A percentile compares a stretch with the other conserved stretches of the same genome.
phyloP scores from a whole-genome alignment of 148 eudicot genomes.

The Chenopodium suecicum region DNA sequence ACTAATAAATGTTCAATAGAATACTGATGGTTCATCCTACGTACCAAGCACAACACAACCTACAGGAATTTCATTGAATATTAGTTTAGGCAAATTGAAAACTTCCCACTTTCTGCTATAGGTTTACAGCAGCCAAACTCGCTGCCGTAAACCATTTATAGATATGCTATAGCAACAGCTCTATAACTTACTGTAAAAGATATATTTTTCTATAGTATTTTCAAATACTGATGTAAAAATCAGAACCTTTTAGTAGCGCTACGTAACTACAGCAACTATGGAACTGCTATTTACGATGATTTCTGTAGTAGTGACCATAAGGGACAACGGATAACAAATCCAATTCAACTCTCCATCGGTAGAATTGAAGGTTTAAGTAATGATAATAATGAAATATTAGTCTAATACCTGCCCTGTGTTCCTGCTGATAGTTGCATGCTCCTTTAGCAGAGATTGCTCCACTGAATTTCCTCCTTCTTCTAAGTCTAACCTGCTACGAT shows the following conservation, averaged over 20 bases:
- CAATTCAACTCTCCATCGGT: background rate
- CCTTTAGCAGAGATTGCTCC: constrained; percentile 74
- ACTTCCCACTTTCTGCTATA: too few species aligned
- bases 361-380: background rate
- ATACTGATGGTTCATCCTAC: too few species aligned
- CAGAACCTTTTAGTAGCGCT: background rate
- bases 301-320: background rate
- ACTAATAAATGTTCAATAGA: too few species aligned
- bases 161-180: too few species aligned
- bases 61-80: too few species aligned
- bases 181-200: background rate
- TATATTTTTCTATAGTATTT: background rate
- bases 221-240: background rate
- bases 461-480: constrained; percentile 73
- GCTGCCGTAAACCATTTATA: too few species aligned
- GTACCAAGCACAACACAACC: too few species aligned
- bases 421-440: constrained; percentile 76
- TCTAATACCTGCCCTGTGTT: constrained; percentile 73
- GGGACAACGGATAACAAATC: background rate
- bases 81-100: too few species aligned
- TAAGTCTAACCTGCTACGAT: constrained; percentile 74
- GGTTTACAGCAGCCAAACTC: too few species aligned
- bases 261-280: background rate
- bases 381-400: background rate
- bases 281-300: background rate